These are phyloP conservation scores for Leishmania tropica DNA, from an alignment of 208 protist species.

Conservation along the genomic window DNA sequence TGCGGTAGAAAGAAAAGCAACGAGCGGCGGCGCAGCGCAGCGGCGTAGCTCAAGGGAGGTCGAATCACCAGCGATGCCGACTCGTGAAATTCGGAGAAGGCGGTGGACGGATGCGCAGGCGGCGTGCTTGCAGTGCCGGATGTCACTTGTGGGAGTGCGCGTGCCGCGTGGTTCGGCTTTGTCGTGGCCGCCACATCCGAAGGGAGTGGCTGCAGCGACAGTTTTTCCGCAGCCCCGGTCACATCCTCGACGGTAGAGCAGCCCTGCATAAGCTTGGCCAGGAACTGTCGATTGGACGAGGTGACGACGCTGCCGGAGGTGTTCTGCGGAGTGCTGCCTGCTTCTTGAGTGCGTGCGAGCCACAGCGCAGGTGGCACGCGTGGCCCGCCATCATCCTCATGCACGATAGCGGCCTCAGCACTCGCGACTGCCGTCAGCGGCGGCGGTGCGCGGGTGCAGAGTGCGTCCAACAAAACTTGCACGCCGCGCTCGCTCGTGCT, in stretches of 20 bases:
- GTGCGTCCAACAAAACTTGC: constrained; percentile 34
- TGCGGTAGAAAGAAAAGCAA: constrained; percentile 58
- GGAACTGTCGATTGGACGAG: constrained; percentile 14
- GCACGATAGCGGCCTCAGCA: constrained; percentile 7
- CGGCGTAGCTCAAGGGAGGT: constrained; percentile 17
- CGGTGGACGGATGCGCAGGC: neutral
- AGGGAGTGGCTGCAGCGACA: constrained; percentile 4
- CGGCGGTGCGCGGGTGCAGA: constrained; percentile 31
- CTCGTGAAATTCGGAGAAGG: neutral
- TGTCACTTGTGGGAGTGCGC: neutral
- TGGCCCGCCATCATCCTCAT: constrained; percentile 26
- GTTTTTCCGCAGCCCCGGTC: neutral
- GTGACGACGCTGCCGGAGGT: neutral
- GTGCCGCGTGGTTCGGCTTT: neutral
- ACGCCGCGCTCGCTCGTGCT: constrained; percentile 48
- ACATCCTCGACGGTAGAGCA: neutral
- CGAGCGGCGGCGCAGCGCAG: constrained; percentile 42
- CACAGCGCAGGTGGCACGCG: constrained; percentile 11
- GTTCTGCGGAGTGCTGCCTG: no score
- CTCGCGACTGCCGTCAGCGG: constrained; percentile 15
- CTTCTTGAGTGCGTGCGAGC: constrained; percentile 6
- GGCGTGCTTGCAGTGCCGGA: neutral
- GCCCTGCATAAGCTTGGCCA: constrained; percentile 11
- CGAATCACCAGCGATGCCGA: neutral
- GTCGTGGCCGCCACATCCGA: neutral